Conservation (phyloP, 192 early-diverging fungal species). For the Gamsiella multidivaricata region DNA sequence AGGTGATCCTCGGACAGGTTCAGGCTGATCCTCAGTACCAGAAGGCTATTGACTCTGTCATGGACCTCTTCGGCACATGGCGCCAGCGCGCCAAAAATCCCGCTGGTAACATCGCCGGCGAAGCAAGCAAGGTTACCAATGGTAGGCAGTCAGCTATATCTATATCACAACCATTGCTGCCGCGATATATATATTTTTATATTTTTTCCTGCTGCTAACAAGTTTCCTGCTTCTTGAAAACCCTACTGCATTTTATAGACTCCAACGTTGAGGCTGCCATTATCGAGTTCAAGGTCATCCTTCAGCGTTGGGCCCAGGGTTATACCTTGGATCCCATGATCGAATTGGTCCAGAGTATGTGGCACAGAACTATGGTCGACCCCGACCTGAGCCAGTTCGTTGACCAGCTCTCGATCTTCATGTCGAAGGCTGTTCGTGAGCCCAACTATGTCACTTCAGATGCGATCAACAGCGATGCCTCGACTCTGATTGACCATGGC, state of each 20-base stretch:
- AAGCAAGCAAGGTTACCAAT: conserved; percentile 21
- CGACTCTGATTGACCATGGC: conserved; percentile 28
- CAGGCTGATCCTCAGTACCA: conserved; percentile 58
- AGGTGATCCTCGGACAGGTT: conserved; percentile 40
- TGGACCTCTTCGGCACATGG: conserved; percentile 46
- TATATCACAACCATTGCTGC: too few relatives aligned
- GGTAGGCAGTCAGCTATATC: background rate
- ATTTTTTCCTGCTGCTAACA: too few relatives aligned
- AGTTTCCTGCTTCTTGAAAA: too few relatives aligned
- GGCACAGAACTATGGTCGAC: conserved; percentile 23
- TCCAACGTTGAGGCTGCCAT: conserved; percentile 37
- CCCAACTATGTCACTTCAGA: conserved; percentile 45
- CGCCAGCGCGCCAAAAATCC: conserved; percentile 20
- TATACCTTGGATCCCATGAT: conserved; percentile 52
- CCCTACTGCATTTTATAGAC: background rate
- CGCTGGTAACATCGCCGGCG: background rate
- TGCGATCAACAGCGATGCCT: conserved; percentile 32
- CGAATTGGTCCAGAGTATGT: conserved; percentile 31
- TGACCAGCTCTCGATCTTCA: conserved; percentile 18
- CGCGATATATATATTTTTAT: too few relatives aligned
- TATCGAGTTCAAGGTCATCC: conserved; percentile 51
- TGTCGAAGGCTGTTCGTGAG: conserved; percentile 40
- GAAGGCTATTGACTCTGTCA: conserved; percentile 42
- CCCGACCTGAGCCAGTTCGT: conserved; percentile 43
- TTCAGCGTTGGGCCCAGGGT: conserved; percentile 58